Evolutionary conservation across 1,139 yeast genomes (phyloP).

Genomic region (Taphrina deformans): DNA sequence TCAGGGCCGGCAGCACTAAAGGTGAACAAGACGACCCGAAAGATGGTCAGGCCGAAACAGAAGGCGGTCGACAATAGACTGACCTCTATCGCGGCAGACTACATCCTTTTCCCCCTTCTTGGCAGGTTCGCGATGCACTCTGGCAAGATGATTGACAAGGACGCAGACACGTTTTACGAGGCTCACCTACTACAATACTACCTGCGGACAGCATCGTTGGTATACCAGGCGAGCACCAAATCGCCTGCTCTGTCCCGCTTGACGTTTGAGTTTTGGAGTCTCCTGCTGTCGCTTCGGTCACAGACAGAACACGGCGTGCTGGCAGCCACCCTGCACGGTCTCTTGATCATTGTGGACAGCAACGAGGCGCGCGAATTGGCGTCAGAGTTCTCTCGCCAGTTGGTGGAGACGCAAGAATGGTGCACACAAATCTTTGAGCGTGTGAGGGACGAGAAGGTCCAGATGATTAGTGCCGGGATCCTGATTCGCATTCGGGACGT

Average conservation of each 20-base stretch:
- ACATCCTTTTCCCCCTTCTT: slow-evolving; percentile 14
- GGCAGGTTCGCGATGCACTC: slow-evolving; percentile 20
- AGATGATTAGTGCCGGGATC: slow-evolving; percentile 11
- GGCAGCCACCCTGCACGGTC: background rate
- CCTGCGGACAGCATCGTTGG: slow-evolving; percentile 6
- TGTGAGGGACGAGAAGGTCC: background rate
- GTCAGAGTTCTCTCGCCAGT: background rate
- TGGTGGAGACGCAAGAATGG: slow-evolving; percentile 31
- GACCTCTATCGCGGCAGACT: slow-evolving; percentile 4
- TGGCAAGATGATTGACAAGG: slow-evolving; percentile 11
- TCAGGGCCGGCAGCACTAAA: slow-evolving; percentile 26
- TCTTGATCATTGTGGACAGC: slow-evolving; percentile 6
- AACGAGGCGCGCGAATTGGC: slow-evolving; percentile 9
- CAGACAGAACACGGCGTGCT: slow-evolving; percentile 3
- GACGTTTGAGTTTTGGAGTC: slow-evolving; percentile 16
- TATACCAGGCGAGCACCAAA: background rate
- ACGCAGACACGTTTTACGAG: slow-evolving; percentile 19
- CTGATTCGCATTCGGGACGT: slow-evolving; percentile 14
- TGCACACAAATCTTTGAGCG: background rate
- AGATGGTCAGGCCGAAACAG: background rate
- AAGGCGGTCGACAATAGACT: background rate
- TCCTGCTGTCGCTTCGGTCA: background rate
- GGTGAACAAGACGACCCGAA: slow-evolving; percentile 12
- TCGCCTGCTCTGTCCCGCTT: slow-evolving; percentile 1
- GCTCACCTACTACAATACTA: slow-evolving; percentile 10